Conservation (phyloP, 164 flowering plant species). For the Chloranthus sessilifolius region DNA sequence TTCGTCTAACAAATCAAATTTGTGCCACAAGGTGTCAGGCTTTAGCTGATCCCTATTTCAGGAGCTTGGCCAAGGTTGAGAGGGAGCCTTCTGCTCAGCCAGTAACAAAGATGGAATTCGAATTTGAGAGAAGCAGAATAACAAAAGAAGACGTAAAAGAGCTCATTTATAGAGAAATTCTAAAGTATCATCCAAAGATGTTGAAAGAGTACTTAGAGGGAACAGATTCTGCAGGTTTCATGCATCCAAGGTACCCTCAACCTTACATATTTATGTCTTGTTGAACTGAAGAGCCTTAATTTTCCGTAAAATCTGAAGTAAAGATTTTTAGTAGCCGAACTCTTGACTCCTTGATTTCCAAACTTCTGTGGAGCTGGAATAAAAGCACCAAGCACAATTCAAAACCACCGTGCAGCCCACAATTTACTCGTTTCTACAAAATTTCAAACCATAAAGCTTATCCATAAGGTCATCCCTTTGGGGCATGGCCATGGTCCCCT, state of each 20-base stretch:
- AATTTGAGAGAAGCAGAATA: conserved; percentile 87
- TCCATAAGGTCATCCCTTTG: too few relatives aligned
- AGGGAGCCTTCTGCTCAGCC: conserved; percentile 95
- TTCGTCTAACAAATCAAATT: conserved; percentile 20
- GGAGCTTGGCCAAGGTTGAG: conserved; percentile 84
- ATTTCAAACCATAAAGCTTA: too few relatives aligned
- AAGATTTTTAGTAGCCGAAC: too few relatives aligned
- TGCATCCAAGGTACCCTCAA: conserved; percentile 99
- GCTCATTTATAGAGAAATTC: conserved; percentile 77
- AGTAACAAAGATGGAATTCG: conserved; percentile 93
- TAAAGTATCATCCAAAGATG: conserved; percentile 93
- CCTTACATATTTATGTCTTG: too few relatives aligned
- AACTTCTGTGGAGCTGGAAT: too few relatives aligned
- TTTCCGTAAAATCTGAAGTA: too few relatives aligned
- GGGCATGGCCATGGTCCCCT: too few relatives aligned
- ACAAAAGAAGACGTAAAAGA: conserved; percentile 89
- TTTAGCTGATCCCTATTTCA: conserved; percentile 96
- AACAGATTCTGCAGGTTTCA: conserved; percentile 69
- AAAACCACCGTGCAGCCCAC: too few relatives aligned
- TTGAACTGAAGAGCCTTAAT: too few relatives aligned
- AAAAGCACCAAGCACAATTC: too few relatives aligned
- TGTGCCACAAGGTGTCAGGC: conserved; percentile 54
- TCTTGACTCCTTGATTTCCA: too few relatives aligned
- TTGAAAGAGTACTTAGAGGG: conserved; percentile 80
- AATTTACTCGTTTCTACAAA: too few relatives aligned